These are phyloP conservation scores for Fusarium sp. DNA, from an alignment of 2,329 filamentous ascomycete genomes.

Conservation along the genomic window DNA sequence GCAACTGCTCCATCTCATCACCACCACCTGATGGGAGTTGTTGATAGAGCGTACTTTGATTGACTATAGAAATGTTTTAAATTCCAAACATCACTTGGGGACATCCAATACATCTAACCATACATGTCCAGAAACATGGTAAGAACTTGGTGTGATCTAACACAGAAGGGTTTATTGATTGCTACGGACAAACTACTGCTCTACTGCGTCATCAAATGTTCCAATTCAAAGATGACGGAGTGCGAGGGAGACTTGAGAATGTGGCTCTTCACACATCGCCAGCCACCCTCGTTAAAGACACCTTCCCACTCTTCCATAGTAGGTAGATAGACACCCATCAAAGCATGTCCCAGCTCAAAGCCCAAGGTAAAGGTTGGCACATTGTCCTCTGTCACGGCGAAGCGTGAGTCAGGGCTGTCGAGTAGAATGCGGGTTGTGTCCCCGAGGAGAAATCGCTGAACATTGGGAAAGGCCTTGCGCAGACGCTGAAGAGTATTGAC, in stretches of 20 bases:
- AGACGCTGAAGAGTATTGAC: slow-evolving; percentile 10
- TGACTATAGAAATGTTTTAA: no score
- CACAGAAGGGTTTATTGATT: no score
- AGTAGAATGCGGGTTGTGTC: slow-evolving; percentile 11
- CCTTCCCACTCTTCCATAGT: slow-evolving; percentile 31
- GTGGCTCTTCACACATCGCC: slow-evolving; percentile 21
- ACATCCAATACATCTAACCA: no score
- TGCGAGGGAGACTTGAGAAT: not conserved
- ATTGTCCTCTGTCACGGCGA: slow-evolving; percentile 2
- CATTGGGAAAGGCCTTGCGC: slow-evolving; percentile 18
- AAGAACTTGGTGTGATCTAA: no score
- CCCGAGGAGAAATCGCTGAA: slow-evolving; percentile 17
- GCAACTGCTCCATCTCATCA: no score
- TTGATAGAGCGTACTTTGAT: no score
- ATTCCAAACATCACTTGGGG: no score
- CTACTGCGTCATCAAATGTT: slow-evolving; percentile 14
- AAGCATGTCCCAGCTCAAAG: slow-evolving; percentile 24
- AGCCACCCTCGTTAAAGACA: slow-evolving; percentile 19
- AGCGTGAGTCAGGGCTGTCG: not conserved
- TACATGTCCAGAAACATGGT: no score
- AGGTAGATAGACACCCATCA: slow-evolving; percentile 27
- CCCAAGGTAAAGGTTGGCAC: slow-evolving; percentile 25
- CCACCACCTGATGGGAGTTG: no score
- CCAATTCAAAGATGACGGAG: slow-evolving; percentile 11
- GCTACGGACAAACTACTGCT: no score